Evolutionary conservation across 768 basidiomycete species (phyloP).

Genomic region (Pleurotus salmoneostramineus): DNA sequence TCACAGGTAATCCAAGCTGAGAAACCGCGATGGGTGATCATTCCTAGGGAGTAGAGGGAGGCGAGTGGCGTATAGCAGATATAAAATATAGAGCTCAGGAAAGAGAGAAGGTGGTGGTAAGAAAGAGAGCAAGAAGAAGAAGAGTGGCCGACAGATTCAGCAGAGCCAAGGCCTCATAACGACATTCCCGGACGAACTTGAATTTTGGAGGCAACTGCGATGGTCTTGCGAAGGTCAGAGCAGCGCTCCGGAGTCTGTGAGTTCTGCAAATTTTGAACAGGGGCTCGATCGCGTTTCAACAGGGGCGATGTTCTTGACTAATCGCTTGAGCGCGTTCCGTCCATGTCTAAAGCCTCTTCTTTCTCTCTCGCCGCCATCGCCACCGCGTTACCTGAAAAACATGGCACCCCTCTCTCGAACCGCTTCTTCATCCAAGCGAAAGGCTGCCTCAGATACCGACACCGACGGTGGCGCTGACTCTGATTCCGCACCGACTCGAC

Average conservation of each 20-base stretch:
- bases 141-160: too few species aligned
- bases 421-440: constrained; percentile 25
- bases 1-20: constrained; percentile 67
- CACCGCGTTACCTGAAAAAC: not conserved
- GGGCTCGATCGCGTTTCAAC: not conserved
- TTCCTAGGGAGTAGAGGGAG: constrained; percentile 14
- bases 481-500: constrained; percentile 9
- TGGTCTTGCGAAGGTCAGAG: too few species aligned
- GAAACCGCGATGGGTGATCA: constrained; percentile 58
- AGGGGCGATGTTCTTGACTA: not conserved
- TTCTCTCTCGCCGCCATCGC: not conserved
- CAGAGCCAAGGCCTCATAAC: too few species aligned
- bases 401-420: constrained; percentile 16
- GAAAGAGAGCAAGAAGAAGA: too few species aligned
- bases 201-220: too few species aligned
- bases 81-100: not conserved
- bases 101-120: not conserved
- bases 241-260: not conserved
- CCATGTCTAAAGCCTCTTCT: not conserved
- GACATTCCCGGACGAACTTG: too few species aligned
- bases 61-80: not conserved
- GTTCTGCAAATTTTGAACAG: not conserved
- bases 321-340: not conserved
- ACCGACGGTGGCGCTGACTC: constrained; percentile 15
- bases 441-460: constrained; percentile 19